Evolutionary conservation across 192 early-diverging fungal genomes (phyloP).

Genomic region (Backusella liffmaniae): DNA sequence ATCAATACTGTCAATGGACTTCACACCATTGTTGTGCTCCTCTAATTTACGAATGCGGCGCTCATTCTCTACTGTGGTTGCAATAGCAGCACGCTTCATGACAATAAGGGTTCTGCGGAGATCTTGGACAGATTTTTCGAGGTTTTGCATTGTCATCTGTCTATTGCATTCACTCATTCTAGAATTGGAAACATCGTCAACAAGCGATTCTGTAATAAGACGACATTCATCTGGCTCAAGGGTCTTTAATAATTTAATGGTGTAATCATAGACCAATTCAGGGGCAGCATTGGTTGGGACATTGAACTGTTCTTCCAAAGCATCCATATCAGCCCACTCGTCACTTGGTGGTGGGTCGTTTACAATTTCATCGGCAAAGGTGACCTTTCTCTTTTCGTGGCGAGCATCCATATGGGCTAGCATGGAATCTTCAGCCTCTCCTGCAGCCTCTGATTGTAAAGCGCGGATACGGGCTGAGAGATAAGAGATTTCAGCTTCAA

Average conservation of each 20-base stretch:
- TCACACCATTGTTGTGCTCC: background rate
- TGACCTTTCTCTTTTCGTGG: constrained; percentile 31
- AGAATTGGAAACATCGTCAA: constrained; percentile 56
- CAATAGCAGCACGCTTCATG: constrained; percentile 59
- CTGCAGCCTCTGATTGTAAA: constrained; percentile 51
- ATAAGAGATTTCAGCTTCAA: constrained; percentile 57
- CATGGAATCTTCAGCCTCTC: constrained; percentile 12
- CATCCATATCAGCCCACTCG: constrained; percentile 38
- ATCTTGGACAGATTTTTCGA: constrained; percentile 54
- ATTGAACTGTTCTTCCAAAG: constrained; percentile 34
- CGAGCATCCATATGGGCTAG: background rate
- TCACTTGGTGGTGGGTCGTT: constrained; percentile 18
- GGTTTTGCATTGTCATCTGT: constrained; percentile 47
- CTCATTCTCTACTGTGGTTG: constrained; percentile 33
- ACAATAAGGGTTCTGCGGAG: constrained; percentile 54
- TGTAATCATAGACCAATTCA: constrained; percentile 49
- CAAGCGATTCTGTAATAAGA: constrained; percentile 53
- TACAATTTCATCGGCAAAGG: constrained; percentile 40
- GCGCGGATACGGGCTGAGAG: constrained; percentile 53
- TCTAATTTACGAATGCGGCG: constrained; percentile 32
- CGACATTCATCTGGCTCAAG: constrained; percentile 49
- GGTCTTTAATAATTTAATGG: constrained; percentile 47
- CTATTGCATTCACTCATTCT: constrained; percentile 49
- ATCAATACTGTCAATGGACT: constrained; percentile 16
- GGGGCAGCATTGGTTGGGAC: constrained; percentile 43